phyloP scores from a whole-genome alignment of 768 basidiomycete genomes.

The Pisolithus orientalis region DNA sequence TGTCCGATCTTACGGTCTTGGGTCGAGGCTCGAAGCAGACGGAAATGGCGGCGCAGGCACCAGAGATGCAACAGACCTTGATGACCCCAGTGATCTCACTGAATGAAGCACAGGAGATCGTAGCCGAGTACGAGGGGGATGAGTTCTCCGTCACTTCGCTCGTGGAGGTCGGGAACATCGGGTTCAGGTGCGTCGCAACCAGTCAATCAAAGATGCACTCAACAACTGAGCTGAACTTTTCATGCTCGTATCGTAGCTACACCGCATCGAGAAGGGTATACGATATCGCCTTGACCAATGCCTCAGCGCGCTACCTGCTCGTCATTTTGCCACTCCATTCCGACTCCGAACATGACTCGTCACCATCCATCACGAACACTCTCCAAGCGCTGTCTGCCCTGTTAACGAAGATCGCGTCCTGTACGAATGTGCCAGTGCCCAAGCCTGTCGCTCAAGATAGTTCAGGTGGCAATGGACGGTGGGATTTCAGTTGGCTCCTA shows the following conservation, averaged over 20 bases:
- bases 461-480: conserved; percentile 21
- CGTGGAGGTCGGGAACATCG: conserved; percentile 16
- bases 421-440: conserved; percentile 47
- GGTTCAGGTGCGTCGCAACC: conserved; percentile 25
- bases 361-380: conserved; percentile 16
- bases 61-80: background rate
- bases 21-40: background rate
- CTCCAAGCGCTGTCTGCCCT: conserved; percentile 32
- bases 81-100: conserved; percentile 14
- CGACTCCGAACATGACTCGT: conserved; percentile 4
- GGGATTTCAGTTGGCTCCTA: conserved; percentile 19
- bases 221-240: background rate
- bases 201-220: background rate
- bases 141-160: conserved; percentile 11
- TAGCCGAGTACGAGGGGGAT: conserved; percentile 19
- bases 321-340: conserved; percentile 13
- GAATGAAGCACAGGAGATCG: conserved; percentile 26
- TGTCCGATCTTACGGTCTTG: background rate
- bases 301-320: conserved; percentile 22
- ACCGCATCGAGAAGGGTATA: conserved; percentile 23
- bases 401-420: conserved; percentile 34
- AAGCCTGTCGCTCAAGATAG: conserved; percentile 41
- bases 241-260: conserved; percentile 14
- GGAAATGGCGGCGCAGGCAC: background rate
- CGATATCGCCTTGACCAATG: conserved; percentile 19